Percentiles rank a stretch among this genome's conserved stretches.
Evolutionary conservation across 768 basidiomycete species (phyloP).

Genomic region (Scleroderma bovista): DNA sequence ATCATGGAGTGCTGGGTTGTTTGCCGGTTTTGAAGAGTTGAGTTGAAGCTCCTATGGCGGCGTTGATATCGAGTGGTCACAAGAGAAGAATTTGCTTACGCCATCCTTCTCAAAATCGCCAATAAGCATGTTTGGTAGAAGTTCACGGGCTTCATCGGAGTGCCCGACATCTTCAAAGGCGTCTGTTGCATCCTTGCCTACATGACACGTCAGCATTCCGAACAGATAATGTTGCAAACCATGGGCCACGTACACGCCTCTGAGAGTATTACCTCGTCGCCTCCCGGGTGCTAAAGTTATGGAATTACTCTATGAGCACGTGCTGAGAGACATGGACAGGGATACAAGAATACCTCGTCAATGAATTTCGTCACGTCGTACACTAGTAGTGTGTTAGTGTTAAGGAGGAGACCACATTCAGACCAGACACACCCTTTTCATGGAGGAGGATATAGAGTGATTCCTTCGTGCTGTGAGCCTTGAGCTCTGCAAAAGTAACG

Average conservation of each 20-base stretch:
- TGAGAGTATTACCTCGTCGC: constrained; percentile 94
- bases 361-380: constrained; percentile 93
- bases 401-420: not conserved
- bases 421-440: constrained; percentile 59
- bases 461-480: constrained; percentile 68
- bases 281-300: constrained; percentile 92
- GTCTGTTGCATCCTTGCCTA: constrained; percentile 93
- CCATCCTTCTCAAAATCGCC: constrained; percentile 75
- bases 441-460: constrained; percentile 78
- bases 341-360: constrained; percentile 63
- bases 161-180: constrained; percentile 99
- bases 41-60: constrained; percentile 43
- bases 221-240: constrained; percentile 1
- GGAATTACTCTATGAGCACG: not conserved
- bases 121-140: constrained; percentile 72
- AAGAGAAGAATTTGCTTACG: constrained; percentile 37
- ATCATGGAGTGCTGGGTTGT: constrained; percentile 32
- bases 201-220: constrained; percentile 7
- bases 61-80: constrained; percentile 2
- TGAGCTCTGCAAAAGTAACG: constrained; percentile 70
- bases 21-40: constrained; percentile 47
- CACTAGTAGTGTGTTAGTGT: constrained; percentile 41
- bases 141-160: constrained; percentile 92
- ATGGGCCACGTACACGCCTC: constrained; percentile 70
- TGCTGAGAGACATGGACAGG: not conserved